Evolutionary conservation across 768 basidiomycete species (phyloP).

Genomic region (Lepiota brunneoincarnata): DNA sequence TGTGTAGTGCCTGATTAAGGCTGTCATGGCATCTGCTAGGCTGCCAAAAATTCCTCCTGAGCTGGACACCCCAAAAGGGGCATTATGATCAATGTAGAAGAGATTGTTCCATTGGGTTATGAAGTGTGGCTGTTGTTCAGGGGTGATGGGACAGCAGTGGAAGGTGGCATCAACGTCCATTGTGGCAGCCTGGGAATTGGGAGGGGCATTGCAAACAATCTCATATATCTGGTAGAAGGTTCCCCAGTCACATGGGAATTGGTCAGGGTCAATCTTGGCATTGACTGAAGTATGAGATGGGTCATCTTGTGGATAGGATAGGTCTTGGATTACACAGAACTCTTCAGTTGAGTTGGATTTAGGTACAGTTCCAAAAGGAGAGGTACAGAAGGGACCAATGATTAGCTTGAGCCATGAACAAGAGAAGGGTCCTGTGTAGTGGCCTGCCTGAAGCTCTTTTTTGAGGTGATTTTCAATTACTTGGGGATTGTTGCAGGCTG

Average conservation of each 20-base stretch:
- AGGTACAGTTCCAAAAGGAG: no score
- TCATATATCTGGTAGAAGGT: slow-evolving; percentile 25
- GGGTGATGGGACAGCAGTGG: slow-evolving; percentile 30
- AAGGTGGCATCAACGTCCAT: slow-evolving; percentile 40
- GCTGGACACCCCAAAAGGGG: slow-evolving; percentile 29
- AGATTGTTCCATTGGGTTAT: slow-evolving; percentile 29
- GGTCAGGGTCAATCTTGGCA: slow-evolving; percentile 9
- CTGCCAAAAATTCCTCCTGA: slow-evolving; percentile 32
- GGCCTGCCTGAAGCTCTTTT: no score
- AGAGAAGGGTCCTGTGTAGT: no score
- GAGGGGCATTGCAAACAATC: slow-evolving; percentile 27
- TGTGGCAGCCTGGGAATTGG: slow-evolving; percentile 30
- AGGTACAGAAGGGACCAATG: no score
- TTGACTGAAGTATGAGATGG: slow-evolving; percentile 24
- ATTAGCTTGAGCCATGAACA: no score
- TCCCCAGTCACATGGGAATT: slow-evolving; percentile 29
- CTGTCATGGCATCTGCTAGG: slow-evolving; percentile 31
- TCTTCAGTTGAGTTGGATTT: no score
- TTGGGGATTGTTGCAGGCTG: no score
- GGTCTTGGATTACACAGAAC: slow-evolving; percentile 24
- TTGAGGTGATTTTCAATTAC: no score
- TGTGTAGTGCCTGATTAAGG: slow-evolving; percentile 22
- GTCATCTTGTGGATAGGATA: slow-evolving; percentile 27
- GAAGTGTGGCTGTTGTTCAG: slow-evolving; percentile 28
- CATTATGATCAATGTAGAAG: slow-evolving; percentile 31